These are phyloP conservation scores for Amesomyces nigricolor DNA, from an alignment of 2,329 filamentous ascomycete genomes.

Conservation along the genomic window DNA sequence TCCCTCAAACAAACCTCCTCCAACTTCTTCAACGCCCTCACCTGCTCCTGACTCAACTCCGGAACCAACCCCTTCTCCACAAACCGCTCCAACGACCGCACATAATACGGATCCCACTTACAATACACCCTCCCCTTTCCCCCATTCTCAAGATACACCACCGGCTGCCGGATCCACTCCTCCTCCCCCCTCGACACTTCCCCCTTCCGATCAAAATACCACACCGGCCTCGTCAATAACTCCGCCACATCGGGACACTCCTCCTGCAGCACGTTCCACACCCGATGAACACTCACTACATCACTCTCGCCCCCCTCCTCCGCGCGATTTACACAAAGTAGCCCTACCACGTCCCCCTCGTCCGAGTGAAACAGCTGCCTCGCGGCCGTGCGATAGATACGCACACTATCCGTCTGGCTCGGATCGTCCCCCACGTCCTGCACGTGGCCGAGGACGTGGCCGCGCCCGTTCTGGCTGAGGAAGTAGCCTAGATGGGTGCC, in stretches of 20 bases:
- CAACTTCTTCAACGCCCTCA: slow-evolving; percentile 61
- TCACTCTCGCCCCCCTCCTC: slow-evolving; percentile 80
- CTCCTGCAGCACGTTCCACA: slow-evolving; percentile 73
- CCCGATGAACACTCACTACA: slow-evolving; percentile 69
- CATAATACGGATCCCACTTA: slow-evolving; percentile 90
- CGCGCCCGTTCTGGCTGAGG: slow-evolving; percentile 76
- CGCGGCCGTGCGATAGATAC: slow-evolving; percentile 85
- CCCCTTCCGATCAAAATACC: slow-evolving; percentile 91
- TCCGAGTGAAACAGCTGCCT: slow-evolving; percentile 83
- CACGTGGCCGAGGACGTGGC: slow-evolving; percentile 83
- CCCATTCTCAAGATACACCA: slow-evolving; percentile 71
- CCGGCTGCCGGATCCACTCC: slow-evolving; percentile 63
- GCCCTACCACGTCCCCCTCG: slow-evolving; percentile 74
- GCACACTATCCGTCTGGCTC: slow-evolving; percentile 74
- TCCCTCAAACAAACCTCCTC: slow-evolving; percentile 71
- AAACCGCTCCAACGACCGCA: slow-evolving; percentile 69
- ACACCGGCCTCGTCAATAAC: slow-evolving; percentile 68
- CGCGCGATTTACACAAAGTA: slow-evolving; percentile 74
- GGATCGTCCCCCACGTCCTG: slow-evolving; percentile 83
- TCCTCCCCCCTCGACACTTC: slow-evolving; percentile 71
- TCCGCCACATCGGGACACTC: slow-evolving; percentile 75
- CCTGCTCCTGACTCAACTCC: slow-evolving; percentile 61
- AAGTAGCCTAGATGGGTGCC: slow-evolving; percentile 84
- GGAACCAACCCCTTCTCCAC: slow-evolving; percentile 68
- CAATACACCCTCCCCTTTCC: slow-evolving; percentile 64